These are phyloP conservation scores for Ecytonucleospora hepatopenaei DNA, from an alignment of 371 early-diverging fungal genomes.

Conservation along the genomic window DNA sequence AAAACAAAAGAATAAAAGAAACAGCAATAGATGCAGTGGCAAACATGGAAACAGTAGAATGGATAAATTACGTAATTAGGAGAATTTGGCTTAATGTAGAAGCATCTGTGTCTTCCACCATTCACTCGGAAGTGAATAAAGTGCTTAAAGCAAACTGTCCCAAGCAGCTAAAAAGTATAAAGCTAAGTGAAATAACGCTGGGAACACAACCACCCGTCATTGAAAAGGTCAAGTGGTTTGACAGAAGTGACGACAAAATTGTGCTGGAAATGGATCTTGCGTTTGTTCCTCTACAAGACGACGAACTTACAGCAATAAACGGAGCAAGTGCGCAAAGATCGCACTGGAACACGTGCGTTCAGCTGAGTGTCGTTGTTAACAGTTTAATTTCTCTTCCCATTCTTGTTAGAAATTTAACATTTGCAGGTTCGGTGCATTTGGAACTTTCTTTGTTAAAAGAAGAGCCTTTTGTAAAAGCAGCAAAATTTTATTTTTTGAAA, in stretches of 20 bases:
- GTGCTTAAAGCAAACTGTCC: slow-evolving; percentile 59
- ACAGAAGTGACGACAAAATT: slow-evolving; percentile 67
- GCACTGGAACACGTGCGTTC: slow-evolving; percentile 83
- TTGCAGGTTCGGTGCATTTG: slow-evolving; percentile 65
- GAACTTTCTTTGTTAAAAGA: slow-evolving; percentile 67
- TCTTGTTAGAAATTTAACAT: slow-evolving; percentile 73
- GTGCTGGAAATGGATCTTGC: slow-evolving; percentile 53
- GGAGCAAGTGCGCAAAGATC: slow-evolving; percentile 20
- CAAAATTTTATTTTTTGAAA: slow-evolving; percentile 72
- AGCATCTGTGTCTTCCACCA: slow-evolving; percentile 69
- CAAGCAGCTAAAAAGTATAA: slow-evolving; percentile 70
- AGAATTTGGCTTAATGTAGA: slow-evolving; percentile 85
- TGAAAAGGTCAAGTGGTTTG: slow-evolving; percentile 64
- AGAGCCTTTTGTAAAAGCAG: slow-evolving; percentile 67
- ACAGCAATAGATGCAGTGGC: slow-evolving; percentile 13
- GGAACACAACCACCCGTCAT: slow-evolving; percentile 82
- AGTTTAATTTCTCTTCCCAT: slow-evolving; percentile 73
- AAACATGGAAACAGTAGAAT: slow-evolving; percentile 69
- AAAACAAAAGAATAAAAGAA: slow-evolving; percentile 39
- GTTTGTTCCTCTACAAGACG: slow-evolving; percentile 58
- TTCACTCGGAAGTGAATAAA: slow-evolving; percentile 61
- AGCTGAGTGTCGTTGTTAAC: slow-evolving; percentile 71
- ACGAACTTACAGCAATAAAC: slow-evolving; percentile 28
- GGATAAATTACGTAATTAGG: slow-evolving; percentile 78
- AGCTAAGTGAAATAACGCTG: slow-evolving; percentile 77